Evolutionary conservation across 2,329 filamentous ascomycete species (phyloP).

Genomic region (Curvularia lunata): DNA sequence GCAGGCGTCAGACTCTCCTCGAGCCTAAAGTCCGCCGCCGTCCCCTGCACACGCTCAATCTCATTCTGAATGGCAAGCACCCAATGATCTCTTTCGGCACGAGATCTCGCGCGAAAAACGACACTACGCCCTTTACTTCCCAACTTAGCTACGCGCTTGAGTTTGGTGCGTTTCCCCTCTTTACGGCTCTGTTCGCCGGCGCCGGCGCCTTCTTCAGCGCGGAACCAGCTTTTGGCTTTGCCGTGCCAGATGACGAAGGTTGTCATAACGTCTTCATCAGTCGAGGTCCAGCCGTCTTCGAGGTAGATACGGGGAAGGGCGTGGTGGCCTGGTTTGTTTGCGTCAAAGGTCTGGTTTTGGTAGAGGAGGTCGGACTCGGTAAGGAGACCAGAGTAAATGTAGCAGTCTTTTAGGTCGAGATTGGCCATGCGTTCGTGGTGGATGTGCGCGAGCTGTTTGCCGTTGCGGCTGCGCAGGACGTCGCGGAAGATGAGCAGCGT

Average conservation of each 20-base stretch:
- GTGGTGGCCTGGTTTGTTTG: conserved; percentile 65
- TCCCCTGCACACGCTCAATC: conserved; percentile 64
- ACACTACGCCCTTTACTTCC: conserved; percentile 67
- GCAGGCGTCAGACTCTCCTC: conserved; percentile 27
- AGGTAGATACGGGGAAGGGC: conserved; percentile 66
- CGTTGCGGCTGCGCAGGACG: conserved; percentile 61
- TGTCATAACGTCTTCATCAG: conserved; percentile 70
- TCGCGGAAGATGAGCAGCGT: conserved; percentile 68
- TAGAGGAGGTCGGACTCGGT: conserved; percentile 69
- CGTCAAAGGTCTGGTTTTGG: conserved; percentile 68
- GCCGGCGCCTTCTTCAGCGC: conserved; percentile 45
- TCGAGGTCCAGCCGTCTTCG: conserved; percentile 66
- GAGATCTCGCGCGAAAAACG: conserved; percentile 69
- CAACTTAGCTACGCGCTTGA: conserved; percentile 66
- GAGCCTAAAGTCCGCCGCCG: conserved; percentile 56
- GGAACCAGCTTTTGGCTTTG: conserved; percentile 63
- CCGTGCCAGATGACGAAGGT: conserved; percentile 72
- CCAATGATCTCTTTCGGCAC: conserved; percentile 72
- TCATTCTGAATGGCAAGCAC: conserved; percentile 69
- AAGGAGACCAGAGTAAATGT: conserved; percentile 69
- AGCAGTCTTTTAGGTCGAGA: conserved; percentile 67
- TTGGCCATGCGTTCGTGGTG: conserved; percentile 66
- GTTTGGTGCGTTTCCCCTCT: conserved; percentile 55
- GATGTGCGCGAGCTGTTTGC: conserved; percentile 64
- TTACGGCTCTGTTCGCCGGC: conserved; percentile 36